Evolutionary conservation across 192 early-diverging fungal species (phyloP).

Genomic region (Geranomyces variabilis): DNA sequence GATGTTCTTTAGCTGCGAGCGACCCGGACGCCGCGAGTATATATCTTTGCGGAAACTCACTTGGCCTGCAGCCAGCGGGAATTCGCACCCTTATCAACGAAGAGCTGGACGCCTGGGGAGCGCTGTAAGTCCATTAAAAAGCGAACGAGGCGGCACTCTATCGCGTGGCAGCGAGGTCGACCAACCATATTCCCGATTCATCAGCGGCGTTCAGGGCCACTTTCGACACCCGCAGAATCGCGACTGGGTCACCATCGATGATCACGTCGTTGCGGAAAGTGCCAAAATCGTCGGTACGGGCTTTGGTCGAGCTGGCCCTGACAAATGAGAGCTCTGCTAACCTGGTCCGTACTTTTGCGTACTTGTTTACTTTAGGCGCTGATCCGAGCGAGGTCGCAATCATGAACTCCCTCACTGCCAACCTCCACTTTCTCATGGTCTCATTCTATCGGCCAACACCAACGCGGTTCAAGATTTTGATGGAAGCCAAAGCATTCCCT

Average conservation of each 20-base stretch:
- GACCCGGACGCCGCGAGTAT: conserved; percentile 34
- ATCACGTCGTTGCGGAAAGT: conserved; percentile 69
- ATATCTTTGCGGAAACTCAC: conserved; percentile 95
- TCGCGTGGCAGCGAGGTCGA: neutral
- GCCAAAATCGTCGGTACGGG: conserved; percentile 80
- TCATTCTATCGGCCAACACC: conserved; percentile 90
- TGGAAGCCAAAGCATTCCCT: conserved; percentile 92
- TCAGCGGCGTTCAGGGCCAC: conserved; percentile 86
- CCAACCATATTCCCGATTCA: neutral
- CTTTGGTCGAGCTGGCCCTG: neutral
- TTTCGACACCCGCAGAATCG: conserved; percentile 80
- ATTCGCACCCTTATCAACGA: conserved; percentile 72
- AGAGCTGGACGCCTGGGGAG: conserved; percentile 90
- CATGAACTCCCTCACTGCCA: conserved; percentile 92
- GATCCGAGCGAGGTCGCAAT: conserved; percentile 78
- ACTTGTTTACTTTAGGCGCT: conserved; percentile 55
- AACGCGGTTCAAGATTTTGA: conserved; percentile 78
- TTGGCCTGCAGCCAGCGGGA: conserved; percentile 81
- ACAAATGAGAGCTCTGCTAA: no score
- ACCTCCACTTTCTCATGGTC: conserved; percentile 87
- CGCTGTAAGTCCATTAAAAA: conserved; percentile 50
- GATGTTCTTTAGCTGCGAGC: conserved; percentile 9
- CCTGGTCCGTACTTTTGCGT: conserved; percentile 9
- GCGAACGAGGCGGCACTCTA: neutral
- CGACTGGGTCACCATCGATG: conserved; percentile 86